Evolutionary conservation across 306 rosid species (phyloP).

Genomic region (Sphenostylis stenocarpa): DNA sequence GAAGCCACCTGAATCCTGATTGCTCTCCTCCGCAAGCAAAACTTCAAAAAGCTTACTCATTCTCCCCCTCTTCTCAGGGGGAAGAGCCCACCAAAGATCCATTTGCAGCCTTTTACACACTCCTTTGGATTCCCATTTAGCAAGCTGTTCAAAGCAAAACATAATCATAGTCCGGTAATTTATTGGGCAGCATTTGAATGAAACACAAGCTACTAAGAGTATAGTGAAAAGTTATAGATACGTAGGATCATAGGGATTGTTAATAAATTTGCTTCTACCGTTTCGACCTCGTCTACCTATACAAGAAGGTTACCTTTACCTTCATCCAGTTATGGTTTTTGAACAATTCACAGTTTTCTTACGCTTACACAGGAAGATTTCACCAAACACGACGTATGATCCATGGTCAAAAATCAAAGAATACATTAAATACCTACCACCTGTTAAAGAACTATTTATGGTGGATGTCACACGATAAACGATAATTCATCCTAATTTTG

Average conservation of each 20-base stretch:
- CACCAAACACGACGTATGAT: not conserved
- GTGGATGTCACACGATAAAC: too few relatives aligned
- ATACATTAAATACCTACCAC: too few relatives aligned
- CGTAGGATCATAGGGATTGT: not conserved
- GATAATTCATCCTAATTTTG: not conserved
- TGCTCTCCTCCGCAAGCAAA: slow-evolving; percentile 13
- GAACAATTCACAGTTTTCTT: not conserved
- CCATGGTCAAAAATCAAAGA: too few relatives aligned
- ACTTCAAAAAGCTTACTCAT: not conserved
- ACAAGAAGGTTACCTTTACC: not conserved
- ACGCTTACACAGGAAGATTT: too few relatives aligned
- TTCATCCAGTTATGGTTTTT: not conserved
- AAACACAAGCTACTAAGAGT: not conserved
- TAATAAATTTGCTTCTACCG: not conserved
- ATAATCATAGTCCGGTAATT: not conserved
- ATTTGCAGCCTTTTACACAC: not conserved
- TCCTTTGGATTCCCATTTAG: not conserved
- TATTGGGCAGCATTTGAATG: not conserved
- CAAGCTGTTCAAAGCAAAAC: not conserved
- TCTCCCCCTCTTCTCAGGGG: not conserved
- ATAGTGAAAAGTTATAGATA: not conserved
- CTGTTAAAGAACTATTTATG: too few relatives aligned
- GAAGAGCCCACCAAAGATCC: slow-evolving; percentile 3
- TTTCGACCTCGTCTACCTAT: not conserved
- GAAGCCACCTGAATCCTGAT: slow-evolving; percentile 19